Evolutionary conservation across 2,329 filamentous ascomycete species (phyloP), one percentile per base, ranked within the genome.

Genomic region (Nemania sp.): DNA sequence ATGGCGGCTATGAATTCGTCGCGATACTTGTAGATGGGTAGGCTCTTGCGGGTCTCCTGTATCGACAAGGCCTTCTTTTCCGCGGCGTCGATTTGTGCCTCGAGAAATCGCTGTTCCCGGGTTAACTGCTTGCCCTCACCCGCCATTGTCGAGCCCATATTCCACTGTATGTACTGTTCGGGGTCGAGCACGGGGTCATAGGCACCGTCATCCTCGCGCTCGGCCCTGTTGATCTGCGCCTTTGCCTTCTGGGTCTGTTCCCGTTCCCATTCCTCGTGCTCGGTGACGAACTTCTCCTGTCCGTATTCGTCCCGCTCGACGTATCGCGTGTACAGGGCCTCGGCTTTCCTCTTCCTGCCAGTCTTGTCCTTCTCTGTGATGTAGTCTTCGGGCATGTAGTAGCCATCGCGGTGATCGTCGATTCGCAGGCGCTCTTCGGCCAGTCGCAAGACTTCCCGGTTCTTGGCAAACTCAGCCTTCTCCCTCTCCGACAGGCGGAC

Each of bases 171-270:
- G 69, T 91, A 90, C 74, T 96, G 91, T 21, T 89, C 85, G 66
- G 96, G 90, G 69, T 99, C 95, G 73, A 99, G 88, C 13, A 99
- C 90, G 72, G 93, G 97, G 68, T 95, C 91, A 73, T 98, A 99
- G 60, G 96, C 89, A 12, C 88, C 88, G 66, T 92, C 88, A 54
- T 93, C 88, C 13, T 90, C 87, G 37, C 88, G 83, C 71, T 96
- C 91, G 0, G 87, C 79, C 54, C 87, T 86, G 66, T 86, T 83
- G 60, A 96, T 92, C 73, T 97, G 92, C 1, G 91, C 88, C 73
- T 94, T 95, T 5, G 92, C 93, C 74, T 96, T 96, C 58, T 88
- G 83, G 0, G 90, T 85, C 77, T 98, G 94, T 72, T 98, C 94
- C 59, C 87, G 81, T 74, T 99, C 95, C 94, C 94, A 99, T 71